Conservation (phyloP, 2,329 filamentous ascomycete species). For the Penicillium paneum region DNA sequence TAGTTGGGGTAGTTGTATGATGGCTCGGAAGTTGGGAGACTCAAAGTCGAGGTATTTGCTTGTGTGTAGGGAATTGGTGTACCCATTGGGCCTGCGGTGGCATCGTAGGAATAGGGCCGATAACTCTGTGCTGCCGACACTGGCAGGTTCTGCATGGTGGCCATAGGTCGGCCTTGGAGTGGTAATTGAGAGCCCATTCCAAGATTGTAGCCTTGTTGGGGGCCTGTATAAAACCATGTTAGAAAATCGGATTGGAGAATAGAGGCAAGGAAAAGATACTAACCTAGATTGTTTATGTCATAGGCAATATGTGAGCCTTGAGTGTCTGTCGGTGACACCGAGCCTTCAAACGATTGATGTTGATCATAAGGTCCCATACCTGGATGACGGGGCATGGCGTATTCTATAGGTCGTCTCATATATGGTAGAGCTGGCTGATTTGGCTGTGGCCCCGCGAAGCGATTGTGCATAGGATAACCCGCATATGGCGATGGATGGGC, state of each 20-base stretch:
- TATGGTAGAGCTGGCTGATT: slow-evolving; percentile 29
- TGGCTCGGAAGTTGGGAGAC: slow-evolving; percentile 32
- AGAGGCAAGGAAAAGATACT: not conserved
- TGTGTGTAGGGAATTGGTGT: slow-evolving; percentile 31
- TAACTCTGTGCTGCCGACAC: slow-evolving; percentile 37
- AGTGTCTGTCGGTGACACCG: slow-evolving; percentile 35
- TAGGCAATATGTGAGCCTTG: slow-evolving; percentile 28
- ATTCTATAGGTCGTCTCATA: slow-evolving; percentile 30
- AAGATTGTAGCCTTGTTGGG: slow-evolving; percentile 30
- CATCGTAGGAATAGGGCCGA: slow-evolving; percentile 31
- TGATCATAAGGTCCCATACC: slow-evolving; percentile 31
- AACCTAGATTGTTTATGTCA: slow-evolving; percentile 30
- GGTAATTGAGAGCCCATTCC: slow-evolving; percentile 29
- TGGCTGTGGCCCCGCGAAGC: slow-evolving; percentile 24
- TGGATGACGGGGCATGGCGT: slow-evolving; percentile 24
- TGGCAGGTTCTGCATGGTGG: slow-evolving; percentile 31
- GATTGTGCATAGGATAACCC: slow-evolving; percentile 28
- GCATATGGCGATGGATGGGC: slow-evolving; percentile 25
- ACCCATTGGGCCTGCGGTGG: slow-evolving; percentile 28
- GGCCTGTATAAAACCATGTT: slow-evolving; percentile 21
- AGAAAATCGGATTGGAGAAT: not conserved
- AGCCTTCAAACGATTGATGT: slow-evolving; percentile 30
- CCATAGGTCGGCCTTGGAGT: slow-evolving; percentile 27
- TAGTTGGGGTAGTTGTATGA: slow-evolving; percentile 32
- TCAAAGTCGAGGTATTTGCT: slow-evolving; percentile 35